phyloP scores from a whole-genome alignment of 139 green algal genomes.

The Closterium sp. region DNA sequence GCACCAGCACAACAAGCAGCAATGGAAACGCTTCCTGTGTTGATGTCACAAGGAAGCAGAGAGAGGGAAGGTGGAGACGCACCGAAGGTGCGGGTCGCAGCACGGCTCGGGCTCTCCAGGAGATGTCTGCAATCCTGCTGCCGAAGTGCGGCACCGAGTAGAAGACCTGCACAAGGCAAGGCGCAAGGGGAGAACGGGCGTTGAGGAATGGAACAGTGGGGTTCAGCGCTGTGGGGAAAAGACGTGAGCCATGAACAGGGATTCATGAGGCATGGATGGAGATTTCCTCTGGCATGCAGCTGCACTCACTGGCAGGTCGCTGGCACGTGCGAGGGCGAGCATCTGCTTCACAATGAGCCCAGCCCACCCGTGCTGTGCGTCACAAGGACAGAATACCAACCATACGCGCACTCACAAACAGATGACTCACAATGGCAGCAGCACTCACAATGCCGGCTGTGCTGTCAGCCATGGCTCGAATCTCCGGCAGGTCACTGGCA shows the following conservation, averaged over 20 bases:
- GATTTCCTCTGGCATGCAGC: neutral
- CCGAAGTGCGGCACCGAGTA: slow-evolving; percentile 57
- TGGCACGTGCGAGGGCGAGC: too few relatives aligned
- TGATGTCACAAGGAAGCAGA: neutral
- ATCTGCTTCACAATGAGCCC: neutral
- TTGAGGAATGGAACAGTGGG: neutral
- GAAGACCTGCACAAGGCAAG: slow-evolving; percentile 40
- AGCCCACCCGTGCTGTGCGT: too few relatives aligned
- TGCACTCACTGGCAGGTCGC: slow-evolving; percentile 1
- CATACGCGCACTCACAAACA: too few relatives aligned
- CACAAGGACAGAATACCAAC: too few relatives aligned
- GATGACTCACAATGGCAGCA: too few relatives aligned
- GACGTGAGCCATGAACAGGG: neutral
- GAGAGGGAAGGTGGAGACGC: neutral
- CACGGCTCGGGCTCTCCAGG: slow-evolving; percentile 29
- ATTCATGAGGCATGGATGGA: neutral
- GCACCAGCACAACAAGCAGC: neutral
- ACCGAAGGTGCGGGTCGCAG: slow-evolving; percentile 43
- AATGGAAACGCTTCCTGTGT: neutral
- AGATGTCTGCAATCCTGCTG: slow-evolving; percentile 44
- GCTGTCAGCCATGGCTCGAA: neutral
- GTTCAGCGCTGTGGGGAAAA: neutral
- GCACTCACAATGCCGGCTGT: neutral
- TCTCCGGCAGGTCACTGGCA: slow-evolving; percentile 17
- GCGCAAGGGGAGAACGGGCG: neutral